Evolutionary conservation across 2,329 filamentous ascomycete genomes (phyloP).

Genomic region (Alternaria conjuncta): DNA sequence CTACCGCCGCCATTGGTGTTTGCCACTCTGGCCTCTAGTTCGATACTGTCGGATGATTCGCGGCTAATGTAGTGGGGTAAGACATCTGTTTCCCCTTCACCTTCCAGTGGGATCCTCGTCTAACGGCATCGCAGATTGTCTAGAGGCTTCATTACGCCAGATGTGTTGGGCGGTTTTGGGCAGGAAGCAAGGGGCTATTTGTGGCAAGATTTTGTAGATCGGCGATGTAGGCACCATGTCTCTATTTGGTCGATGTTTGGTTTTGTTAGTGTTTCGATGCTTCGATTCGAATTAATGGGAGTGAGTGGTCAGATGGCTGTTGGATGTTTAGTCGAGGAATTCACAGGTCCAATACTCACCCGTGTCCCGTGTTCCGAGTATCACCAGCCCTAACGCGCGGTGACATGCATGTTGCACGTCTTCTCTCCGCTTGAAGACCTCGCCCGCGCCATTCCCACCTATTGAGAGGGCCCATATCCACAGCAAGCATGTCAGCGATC

Average conservation of each 20-base stretch:
- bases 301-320: not conserved
- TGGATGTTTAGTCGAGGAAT: not conserved
- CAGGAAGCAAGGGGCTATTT: not conserved
- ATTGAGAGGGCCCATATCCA: not conserved
- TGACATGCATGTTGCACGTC: constrained; percentile 3
- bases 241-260: not conserved
- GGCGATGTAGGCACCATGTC: not conserved
- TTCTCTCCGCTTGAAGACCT: not conserved
- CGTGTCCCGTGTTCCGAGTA: not conserved
- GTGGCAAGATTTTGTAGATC: not conserved
- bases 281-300: not conserved
- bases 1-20: not conserved
- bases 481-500: not conserved
- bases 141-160: not conserved
- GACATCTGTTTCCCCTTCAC: not conserved
- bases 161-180: not conserved
- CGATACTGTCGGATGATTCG: not conserved
- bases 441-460: constrained; percentile 8
- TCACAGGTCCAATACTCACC: not conserved
- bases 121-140: not conserved
- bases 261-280: not conserved
- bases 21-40: not conserved
- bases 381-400: not conserved
- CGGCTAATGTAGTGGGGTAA: not conserved
- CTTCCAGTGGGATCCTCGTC: not conserved